A percentile compares a stretch with the other conserved stretches of the same genome.
These are phyloP conservation scores for Thermochaetoides thermophila DNA, from an alignment of 495 filamentous ascomycete species.

Conservation along the genomic window DNA sequence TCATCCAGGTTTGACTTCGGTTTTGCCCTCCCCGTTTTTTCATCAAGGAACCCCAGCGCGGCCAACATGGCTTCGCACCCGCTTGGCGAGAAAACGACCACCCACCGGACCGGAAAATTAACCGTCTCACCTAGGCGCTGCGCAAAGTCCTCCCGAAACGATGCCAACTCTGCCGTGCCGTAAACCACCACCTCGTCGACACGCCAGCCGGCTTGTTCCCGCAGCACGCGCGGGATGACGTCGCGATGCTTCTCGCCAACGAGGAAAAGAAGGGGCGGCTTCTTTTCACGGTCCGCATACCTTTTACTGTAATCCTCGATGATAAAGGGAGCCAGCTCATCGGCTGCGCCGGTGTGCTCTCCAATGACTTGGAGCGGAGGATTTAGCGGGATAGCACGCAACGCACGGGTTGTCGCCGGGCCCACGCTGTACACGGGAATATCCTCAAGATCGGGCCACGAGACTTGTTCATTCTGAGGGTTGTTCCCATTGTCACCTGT, in stretches of 20 bases:
- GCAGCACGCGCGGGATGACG: slow-evolving; percentile 70
- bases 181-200: slow-evolving; percentile 77
- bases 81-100: slow-evolving; percentile 86
- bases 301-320: slow-evolving; percentile 48
- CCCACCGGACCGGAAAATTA: slow-evolving; percentile 44
- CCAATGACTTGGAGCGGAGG: slow-evolving; percentile 48
- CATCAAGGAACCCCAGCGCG: slow-evolving; percentile 43
- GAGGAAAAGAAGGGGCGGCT: slow-evolving; percentile 64
- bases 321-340: slow-evolving; percentile 61
- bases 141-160: slow-evolving; percentile 53
- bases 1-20: slow-evolving; percentile 4
- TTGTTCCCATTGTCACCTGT: slow-evolving; percentile 1
- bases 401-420: slow-evolving; percentile 67
- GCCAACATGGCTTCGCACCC: slow-evolving; percentile 72
- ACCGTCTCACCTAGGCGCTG: slow-evolving; percentile 26
- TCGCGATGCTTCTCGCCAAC: slow-evolving; percentile 78
- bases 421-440: slow-evolving; percentile 78
- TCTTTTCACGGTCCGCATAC: slow-evolving; percentile 23
- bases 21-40: slow-evolving; percentile 29
- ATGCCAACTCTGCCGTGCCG: slow-evolving; percentile 63
- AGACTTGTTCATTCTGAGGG: slow-evolving; percentile 14
- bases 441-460: slow-evolving; percentile 33
- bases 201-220: slow-evolving; percentile 31
- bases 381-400: slow-evolving; percentile 40
- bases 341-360: slow-evolving; percentile 67